Percentiles rank a stretch among this genome's conserved stretches.
Evolutionary conservation across 495 filamentous ascomycete species (phyloP).

Genomic region (Achaetomiella virescens): DNA sequence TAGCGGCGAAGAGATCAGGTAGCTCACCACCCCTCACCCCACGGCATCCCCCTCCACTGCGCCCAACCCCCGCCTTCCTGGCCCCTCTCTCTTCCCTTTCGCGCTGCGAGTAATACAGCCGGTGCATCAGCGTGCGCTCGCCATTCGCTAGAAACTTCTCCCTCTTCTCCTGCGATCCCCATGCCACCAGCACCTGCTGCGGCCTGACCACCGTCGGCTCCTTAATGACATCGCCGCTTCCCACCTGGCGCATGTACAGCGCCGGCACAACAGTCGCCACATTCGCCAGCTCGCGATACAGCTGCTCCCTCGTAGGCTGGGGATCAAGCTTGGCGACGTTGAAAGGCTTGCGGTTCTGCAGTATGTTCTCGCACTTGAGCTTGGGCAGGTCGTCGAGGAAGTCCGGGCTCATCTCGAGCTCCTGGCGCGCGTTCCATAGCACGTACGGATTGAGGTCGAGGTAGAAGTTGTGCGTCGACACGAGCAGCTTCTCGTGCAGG

Average conservation of each 20-base stretch:
- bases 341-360: conserved; percentile 24
- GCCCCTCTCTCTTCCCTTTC: conserved; percentile 3
- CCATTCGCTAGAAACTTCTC: conserved; percentile 9
- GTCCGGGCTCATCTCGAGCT: conserved; percentile 15
- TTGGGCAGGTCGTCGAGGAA: conserved; percentile 19
- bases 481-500: conserved; percentile 28
- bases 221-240: conserved; percentile 18
- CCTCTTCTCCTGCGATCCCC: conserved; percentile 18
- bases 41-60: not conserved
- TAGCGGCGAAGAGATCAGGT: no score
- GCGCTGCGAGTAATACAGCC: conserved; percentile 8
- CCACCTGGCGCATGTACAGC: conserved; percentile 22
- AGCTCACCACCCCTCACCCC: not conserved
- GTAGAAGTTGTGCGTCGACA: conserved; percentile 27
- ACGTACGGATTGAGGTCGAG: conserved; percentile 21
- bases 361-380: conserved; percentile 28
- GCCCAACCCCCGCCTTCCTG: not conserved
- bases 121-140: conserved; percentile 17
- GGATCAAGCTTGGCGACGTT: conserved; percentile 22
- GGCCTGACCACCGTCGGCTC: conserved; percentile 19
- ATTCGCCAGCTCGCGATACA: conserved; percentile 15
- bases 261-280: conserved; percentile 22
- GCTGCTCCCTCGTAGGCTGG: conserved; percentile 15
- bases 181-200: conserved; percentile 29
- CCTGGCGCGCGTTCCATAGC: conserved; percentile 9